Evolutionary conservation across 768 basidiomycete genomes (phyloP), one percentile per base, ranked within the genome.

Genomic region (Imleria badia): DNA sequence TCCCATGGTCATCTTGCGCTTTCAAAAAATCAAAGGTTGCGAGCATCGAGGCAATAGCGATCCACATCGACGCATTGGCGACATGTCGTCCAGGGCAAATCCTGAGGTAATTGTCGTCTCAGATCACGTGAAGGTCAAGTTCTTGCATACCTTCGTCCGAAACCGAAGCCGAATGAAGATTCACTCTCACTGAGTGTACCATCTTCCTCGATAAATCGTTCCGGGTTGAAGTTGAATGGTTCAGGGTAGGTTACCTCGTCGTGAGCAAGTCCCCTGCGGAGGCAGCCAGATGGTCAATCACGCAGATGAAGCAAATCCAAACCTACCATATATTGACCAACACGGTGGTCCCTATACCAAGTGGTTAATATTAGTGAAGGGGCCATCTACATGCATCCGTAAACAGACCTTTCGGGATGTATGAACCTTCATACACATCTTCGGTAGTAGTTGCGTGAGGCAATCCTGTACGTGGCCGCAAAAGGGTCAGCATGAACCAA

Each of bases 211-310:
- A 68, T 1, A 42, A 73, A 81, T 13, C 79, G 69, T 19, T 74
- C 72, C 13, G 79, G 81, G 1, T 60, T 57, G 60, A 78, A 82
- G 11, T 60, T 58, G 7, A 72, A 61, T 5, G 81, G 77, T 41
- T 78, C 60, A 3, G 67, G 56, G 51, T 77, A 82, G 6, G 69
- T 62, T 19, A 61, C 56, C 41, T 67, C 66, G 41, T 80, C 72
- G 34, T 73, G 73, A 10, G 68, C 60, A 55, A 81, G 68, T 8
- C 66, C 74, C 76, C 73, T 78, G 36, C 15, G 17, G 15, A 44
- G 41, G 22, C 15, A 9, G 20, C 66, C 15, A 50, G 45, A 41
- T 3, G 26, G 26, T 43, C 44, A 14, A 14, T 13, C 22, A 43
- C 7, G 19, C 19, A 33, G 22, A 19, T 17, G 51, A 11, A 8